Evolutionary conservation across 768 basidiomycete genomes (phyloP), one percentile per base, ranked within the genome.

Genomic region (Suillus variegatus): DNA sequence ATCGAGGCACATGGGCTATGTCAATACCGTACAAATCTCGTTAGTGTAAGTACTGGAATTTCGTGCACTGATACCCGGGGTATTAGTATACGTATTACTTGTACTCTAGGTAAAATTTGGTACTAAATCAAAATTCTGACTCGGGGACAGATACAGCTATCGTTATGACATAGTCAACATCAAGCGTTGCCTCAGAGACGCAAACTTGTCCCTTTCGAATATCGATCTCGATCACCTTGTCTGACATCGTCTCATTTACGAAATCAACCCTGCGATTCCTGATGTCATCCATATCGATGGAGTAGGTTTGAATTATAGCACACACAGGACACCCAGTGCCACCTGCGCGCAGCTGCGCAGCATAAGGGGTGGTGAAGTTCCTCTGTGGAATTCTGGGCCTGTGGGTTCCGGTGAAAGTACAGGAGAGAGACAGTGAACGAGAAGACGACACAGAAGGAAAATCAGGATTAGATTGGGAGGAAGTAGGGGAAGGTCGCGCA

Each of bases 261-360:
- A 60, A 20, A 60, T 60, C 58, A 32, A 25, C 12, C 41, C 25
- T 28, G 41, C 41, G 5, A 41, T 28, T 41, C 41, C 43, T 60
- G 41, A 60, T 25, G 6, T 12, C 41, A 28, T 28, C 3, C 20
- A 43, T 43, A 25, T 60, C 2, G 20, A 60, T 32, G 3, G 18
- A 3, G 6, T 13, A 41, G 3, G 43, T 6, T 6, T 20, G 41
- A 43, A 43, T 43, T 20, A 60, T 41, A 60, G 58, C 18, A 43
- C 58, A 60, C 58, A 60, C 58, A 43, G 41, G 58, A 43, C 58
- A 60, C 58, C 41, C 58, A 60, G 58, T 32, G 18, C 18, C 18
- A 60, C 25, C 25, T 10, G 25, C 18, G 18, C 10, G 25, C 25
- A 60, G 18, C 58, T 28, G 41, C 28, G 2, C 38, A 58, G 38